phyloP scores from a whole-genome alignment of 129 eudicot species.

The Artemisia tridentata region DNA sequence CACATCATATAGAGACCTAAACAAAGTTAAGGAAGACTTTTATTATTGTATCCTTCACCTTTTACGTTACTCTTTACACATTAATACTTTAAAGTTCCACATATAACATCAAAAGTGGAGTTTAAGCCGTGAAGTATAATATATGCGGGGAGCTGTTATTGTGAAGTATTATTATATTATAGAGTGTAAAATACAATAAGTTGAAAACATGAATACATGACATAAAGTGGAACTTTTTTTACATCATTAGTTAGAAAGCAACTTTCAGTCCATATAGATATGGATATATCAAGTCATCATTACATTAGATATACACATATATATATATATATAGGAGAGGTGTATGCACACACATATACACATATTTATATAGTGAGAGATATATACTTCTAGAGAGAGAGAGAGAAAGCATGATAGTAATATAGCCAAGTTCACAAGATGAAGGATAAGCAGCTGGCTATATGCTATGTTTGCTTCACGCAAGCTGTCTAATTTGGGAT shows the following conservation, averaged over 20 bases:
- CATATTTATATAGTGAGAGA: neutral
- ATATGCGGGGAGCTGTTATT: neutral
- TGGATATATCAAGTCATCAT: constrained; percentile 16
- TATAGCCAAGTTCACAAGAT: constrained; percentile 35
- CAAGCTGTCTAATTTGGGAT: constrained; percentile 67
- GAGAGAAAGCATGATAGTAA: constrained; percentile 24
- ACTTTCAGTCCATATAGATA: constrained; percentile 20
- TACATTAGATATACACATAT: neutral
- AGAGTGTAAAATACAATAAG: constrained; percentile 7
- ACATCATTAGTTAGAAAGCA: constrained; percentile 29
- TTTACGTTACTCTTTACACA: too few species aligned
- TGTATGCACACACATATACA: neutral
- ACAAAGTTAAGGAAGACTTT: too few species aligned
- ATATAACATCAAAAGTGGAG: neutral
- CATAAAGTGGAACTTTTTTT: constrained; percentile 9
- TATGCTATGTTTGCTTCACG: constrained; percentile 99
- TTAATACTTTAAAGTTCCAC: neutral
- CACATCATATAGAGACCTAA: too few species aligned
- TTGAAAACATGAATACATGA: neutral
- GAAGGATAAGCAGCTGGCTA: constrained; percentile 49
- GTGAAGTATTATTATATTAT: neutral
- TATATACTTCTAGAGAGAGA: neutral
- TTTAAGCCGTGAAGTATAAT: too few species aligned
- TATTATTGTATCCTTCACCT: too few species aligned
- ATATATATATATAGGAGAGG: neutral